These are phyloP conservation scores for Trypanosoma boissoni DNA, from an alignment of 208 protist genomes.

Conservation along the genomic window DNA sequence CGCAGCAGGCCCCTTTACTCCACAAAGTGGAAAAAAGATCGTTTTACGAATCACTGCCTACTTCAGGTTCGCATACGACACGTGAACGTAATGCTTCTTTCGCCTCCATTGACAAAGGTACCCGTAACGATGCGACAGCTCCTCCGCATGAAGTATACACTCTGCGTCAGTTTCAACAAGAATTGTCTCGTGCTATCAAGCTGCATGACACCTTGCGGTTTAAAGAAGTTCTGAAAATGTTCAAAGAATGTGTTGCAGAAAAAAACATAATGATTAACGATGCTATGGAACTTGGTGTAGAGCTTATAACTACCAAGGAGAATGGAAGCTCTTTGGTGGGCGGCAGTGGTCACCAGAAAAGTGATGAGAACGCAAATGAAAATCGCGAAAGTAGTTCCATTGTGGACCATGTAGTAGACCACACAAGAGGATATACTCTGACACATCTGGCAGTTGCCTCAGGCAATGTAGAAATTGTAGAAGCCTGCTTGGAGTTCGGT, in stretches of 20 bases:
- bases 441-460: conserved; percentile 40
- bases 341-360: neutral
- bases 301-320: too few species aligned
- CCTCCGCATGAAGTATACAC: neutral
- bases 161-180: conserved; percentile 31
- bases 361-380: neutral
- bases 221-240: conserved; percentile 13
- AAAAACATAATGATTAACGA: too few species aligned
- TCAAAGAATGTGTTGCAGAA: conserved; percentile 5
- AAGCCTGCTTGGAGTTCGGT: conserved; percentile 33
- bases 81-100: too few species aligned
- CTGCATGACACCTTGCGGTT: conserved; percentile 16
- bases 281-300: too few species aligned
- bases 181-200: conserved; percentile 29
- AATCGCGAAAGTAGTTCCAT: conserved; percentile 14
- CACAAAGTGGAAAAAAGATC: too few species aligned
- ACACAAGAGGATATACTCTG: conserved; percentile 36
- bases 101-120: too few species aligned
- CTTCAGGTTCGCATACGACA: too few species aligned
- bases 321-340: too few species aligned
- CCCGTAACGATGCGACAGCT: too few species aligned
- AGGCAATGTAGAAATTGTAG: conserved; percentile 14
- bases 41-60: too few species aligned
- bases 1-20: too few species aligned
- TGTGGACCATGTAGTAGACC: conserved; percentile 36